These are phyloP conservation scores for Zasmidium angulare DNA, from an alignment of 2,329 filamentous ascomycete species.

Conservation along the genomic window DNA sequence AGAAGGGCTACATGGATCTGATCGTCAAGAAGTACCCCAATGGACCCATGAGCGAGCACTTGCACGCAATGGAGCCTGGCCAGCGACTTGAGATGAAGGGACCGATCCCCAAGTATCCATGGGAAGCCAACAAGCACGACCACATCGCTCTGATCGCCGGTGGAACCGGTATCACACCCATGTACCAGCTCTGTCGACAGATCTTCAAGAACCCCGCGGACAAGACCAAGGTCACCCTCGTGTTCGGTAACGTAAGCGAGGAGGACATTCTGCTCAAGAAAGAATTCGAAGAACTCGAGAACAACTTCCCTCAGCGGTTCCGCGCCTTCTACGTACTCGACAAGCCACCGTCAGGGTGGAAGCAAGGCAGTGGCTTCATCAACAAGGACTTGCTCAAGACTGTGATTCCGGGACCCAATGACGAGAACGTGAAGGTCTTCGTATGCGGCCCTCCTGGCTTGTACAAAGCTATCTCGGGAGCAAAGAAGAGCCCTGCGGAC, in stretches of 20 bases:
- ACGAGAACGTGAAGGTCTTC: constrained; percentile 91
- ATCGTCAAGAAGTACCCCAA: constrained; percentile 88
- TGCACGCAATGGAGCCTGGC: constrained; percentile 79
- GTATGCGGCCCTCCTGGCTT: constrained; percentile 89
- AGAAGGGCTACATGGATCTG: constrained; percentile 79
- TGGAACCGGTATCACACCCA: constrained; percentile 94
- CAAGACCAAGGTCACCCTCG: constrained; percentile 94
- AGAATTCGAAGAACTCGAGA: constrained; percentile 84
- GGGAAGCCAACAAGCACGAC: constrained; percentile 86
- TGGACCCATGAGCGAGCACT: constrained; percentile 87
- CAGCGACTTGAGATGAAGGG: constrained; percentile 91
- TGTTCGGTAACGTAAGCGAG: constrained; percentile 88
- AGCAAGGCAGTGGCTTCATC: constrained; percentile 75
- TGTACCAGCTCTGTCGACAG: constrained; percentile 88
- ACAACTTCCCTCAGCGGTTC: constrained; percentile 93
- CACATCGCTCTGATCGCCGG: constrained; percentile 88
- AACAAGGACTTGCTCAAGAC: constrained; percentile 92
- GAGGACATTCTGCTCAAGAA: constrained; percentile 88
- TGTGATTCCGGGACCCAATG: constrained; percentile 88
- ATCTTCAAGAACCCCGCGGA: constrained; percentile 97
- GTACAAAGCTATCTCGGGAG: constrained; percentile 89
- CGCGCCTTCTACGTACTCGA: constrained; percentile 91
- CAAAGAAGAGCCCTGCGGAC: constrained; percentile 87
- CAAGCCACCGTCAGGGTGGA: constrained; percentile 77
- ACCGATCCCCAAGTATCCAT: constrained; percentile 89